Evolutionary conservation across 1,139 yeast species (phyloP), one percentile per base, ranked within the genome.

Genomic region (Candida sojae): DNA sequence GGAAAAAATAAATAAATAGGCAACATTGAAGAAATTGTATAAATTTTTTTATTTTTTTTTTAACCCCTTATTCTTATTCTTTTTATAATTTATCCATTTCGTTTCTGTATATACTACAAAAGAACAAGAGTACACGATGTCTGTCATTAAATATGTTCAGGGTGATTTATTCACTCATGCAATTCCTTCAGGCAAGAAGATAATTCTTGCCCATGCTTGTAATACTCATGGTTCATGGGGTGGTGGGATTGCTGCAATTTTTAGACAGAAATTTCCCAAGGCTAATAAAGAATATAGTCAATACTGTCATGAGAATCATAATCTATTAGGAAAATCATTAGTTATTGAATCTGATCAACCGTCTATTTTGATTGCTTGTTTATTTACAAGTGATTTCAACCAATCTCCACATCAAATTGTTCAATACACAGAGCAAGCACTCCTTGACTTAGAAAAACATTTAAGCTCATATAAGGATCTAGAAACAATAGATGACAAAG

Each of bases 141-240:
- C 41, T 3, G 62, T 63, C 64, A 57, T 80, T 43, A 68, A 64
- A n/a, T 85, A 86, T 61, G 67, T 81, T 32, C 71, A 72, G 47
- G 91, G 90, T 1, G 88, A 86, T 56, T 63, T 86, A 10, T 84
- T 86, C 54, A 57, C 68, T 13, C 73, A 77, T 25, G 59, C 67
- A 0, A 48, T 66, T 1, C 48, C 49, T 9, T n/a, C 44, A 4
- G 44, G 47, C 8, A 48, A 47, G 26, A 39, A 48, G 13, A 39
- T 46, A 5, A 64, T 84, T 2, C 65, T 82, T 9, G 86, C 85
- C 1, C 96, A 89, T 61, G 84, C 96, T 0, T 89, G 96, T 60
- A 89, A 89, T 59, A 84, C 91, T 46, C 71, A 75, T 32, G 96
- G 96, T 0, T 61, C 76, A 0, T 89, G 96, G 96, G 95, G 96